Evolutionary conservation across 2,329 filamentous ascomycete species (phyloP).

Genomic region (Phaeosphaeriaceae sp.): DNA sequence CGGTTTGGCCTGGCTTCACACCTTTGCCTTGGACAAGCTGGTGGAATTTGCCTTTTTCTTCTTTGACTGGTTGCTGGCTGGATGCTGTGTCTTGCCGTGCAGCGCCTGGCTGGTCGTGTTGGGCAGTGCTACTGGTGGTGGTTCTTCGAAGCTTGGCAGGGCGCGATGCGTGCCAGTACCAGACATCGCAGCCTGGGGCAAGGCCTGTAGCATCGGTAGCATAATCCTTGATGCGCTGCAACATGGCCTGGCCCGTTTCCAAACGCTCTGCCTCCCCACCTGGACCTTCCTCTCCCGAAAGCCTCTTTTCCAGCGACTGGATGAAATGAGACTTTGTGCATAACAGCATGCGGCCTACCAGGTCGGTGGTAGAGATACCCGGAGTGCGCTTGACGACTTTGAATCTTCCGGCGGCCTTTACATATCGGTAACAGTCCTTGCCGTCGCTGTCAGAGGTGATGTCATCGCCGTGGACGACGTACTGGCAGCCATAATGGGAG

Average conservation of each 20-base stretch:
- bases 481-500: conserved; percentile 91
- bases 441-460: conserved; percentile 94
- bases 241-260: conserved; percentile 70
- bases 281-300: conserved; percentile 74
- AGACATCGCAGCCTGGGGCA: conserved; percentile 80
- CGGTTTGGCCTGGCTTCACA: conserved; percentile 76
- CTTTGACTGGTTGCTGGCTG: conserved; percentile 41
- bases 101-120: conserved; percentile 29
- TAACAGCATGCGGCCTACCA: conserved; percentile 96
- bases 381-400: conserved; percentile 96
- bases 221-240: conserved; percentile 80
- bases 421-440: conserved; percentile 96
- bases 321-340: conserved; percentile 97
- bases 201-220: conserved; percentile 85
- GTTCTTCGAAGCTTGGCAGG: conserved; percentile 48
- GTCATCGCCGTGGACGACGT: conserved; percentile 96
- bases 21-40: conserved; percentile 73
- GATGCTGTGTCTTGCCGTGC: conserved; percentile 43
- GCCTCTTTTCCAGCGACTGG: conserved; percentile 71
- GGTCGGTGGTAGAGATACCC: conserved; percentile 94
- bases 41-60: conserved; percentile 70
- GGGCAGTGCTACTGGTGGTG: conserved; percentile 31
- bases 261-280: conserved; percentile 72
- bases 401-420: conserved; percentile 92
- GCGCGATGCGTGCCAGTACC: conserved; percentile 73